Evolutionary conservation across 441 rosid genomes (phyloP).

Genomic region (Viola pubescens): DNA sequence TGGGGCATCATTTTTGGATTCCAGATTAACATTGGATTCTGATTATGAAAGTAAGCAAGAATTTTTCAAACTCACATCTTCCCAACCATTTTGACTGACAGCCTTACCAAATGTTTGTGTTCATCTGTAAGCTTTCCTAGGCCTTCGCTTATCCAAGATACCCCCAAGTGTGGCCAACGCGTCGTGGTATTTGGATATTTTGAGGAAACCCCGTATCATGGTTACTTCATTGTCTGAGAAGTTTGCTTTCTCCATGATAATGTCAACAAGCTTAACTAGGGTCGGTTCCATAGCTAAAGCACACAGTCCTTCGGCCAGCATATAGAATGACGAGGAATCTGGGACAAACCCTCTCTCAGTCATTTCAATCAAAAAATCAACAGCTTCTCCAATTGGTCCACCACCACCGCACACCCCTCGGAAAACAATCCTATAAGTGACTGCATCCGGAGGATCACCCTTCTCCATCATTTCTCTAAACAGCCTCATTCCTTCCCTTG

Average conservation of each 20-base stretch:
- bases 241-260: slow-evolving; percentile 65
- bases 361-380: slow-evolving; percentile 75
- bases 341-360: slow-evolving; percentile 62
- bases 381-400: slow-evolving; percentile 81
- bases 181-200: slow-evolving; percentile 63
- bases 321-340: slow-evolving; percentile 64
- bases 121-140: slow-evolving; percentile 35
- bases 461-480: slow-evolving; percentile 76
- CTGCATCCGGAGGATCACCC: slow-evolving; percentile 52
- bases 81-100: neutral
- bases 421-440: slow-evolving; percentile 60
- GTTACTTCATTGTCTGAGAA: slow-evolving; percentile 51
- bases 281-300: slow-evolving; percentile 68
- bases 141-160: slow-evolving; percentile 38
- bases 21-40: neutral
- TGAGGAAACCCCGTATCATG: slow-evolving; percentile 65
- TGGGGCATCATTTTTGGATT: neutral
- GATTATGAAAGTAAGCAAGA: neutral
- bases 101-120: slow-evolving; percentile 14
- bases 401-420: slow-evolving; percentile 79
- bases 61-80: neutral
- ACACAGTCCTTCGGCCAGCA: slow-evolving; percentile 83
- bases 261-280: slow-evolving; percentile 45
- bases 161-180: slow-evolving; percentile 67
- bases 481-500: slow-evolving; percentile 61